phyloP scores from a whole-genome alignment of 352 stramenopile genomes.

The Aphanomyces astaci region DNA sequence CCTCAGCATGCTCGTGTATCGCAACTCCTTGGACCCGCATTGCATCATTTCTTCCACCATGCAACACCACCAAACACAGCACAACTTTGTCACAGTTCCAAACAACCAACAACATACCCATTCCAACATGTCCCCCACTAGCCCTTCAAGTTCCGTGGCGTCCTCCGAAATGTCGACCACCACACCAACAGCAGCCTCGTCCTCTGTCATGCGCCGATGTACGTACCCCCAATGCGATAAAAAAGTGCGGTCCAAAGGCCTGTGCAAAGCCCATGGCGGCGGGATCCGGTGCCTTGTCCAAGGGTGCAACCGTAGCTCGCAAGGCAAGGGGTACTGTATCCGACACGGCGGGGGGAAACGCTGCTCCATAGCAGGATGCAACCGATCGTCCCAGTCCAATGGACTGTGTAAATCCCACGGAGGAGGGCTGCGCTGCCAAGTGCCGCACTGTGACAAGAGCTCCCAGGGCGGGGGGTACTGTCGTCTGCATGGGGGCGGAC shows the following conservation, averaged over 20 bases:
- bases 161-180: neutral
- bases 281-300: conserved; percentile 73
- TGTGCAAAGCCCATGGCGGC: conserved; percentile 77
- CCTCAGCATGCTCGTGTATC: too few relatives aligned
- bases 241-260: conserved; percentile 70
- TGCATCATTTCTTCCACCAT: too few relatives aligned
- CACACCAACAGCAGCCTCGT: neutral
- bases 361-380: conserved; percentile 69
- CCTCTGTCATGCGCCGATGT: conserved; percentile 39
- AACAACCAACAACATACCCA: too few relatives aligned
- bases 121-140: too few relatives aligned
- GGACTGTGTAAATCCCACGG: conserved; percentile 81
- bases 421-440: conserved; percentile 66
- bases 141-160: neutral
- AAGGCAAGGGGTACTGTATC: conserved; percentile 76
- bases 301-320: conserved; percentile 69
- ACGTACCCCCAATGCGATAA: conserved; percentile 80
- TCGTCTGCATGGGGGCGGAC: conserved; percentile 69
- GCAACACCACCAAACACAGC: too few relatives aligned
- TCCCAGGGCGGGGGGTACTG: conserved; percentile 78
- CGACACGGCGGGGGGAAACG: conserved; percentile 76
- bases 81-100: too few relatives aligned
- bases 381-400: conserved; percentile 67
- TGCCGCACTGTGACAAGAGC: conserved; percentile 70
- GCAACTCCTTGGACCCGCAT: too few relatives aligned